A percentile compares a stretch with the other conserved stretches of the same genome.
These are phyloP conservation scores for Lecanicillium sp. DNA, from an alignment of 2,329 filamentous ascomycete species.

Conservation along the genomic window DNA sequence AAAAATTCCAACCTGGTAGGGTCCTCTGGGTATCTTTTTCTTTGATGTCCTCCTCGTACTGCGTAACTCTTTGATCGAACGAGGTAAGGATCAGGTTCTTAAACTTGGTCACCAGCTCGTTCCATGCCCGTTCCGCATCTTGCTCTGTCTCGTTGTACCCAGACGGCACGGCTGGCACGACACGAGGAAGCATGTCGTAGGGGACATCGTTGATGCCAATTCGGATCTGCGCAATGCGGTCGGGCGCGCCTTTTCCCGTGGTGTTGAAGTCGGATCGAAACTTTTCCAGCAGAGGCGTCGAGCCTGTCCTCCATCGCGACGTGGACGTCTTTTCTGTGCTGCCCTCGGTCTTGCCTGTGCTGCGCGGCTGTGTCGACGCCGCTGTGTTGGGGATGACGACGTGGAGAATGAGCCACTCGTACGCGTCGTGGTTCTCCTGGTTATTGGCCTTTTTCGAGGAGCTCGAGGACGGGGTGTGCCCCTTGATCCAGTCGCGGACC, in stretches of 20 bases:
- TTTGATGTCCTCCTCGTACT: constrained; percentile 96
- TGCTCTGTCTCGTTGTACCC: constrained; percentile 65
- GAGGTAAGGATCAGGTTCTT: constrained; percentile 82
- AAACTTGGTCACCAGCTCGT: constrained; percentile 77
- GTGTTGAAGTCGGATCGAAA: constrained; percentile 85
- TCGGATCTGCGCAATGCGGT: constrained; percentile 80
- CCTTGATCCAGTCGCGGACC: constrained; percentile 86
- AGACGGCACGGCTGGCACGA: constrained; percentile 56
- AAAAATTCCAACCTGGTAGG: constrained; percentile 97
- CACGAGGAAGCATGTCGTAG: constrained; percentile 56
- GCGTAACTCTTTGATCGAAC: constrained; percentile 82
- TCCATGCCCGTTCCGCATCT: constrained; percentile 77
- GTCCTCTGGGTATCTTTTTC: constrained; percentile 84
- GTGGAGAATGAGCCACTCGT: constrained; percentile 91
- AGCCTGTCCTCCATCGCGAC: constrained; percentile 72
- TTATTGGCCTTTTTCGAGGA: constrained; percentile 52
- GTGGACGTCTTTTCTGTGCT: constrained; percentile 60
- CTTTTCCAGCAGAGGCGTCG: constrained; percentile 82
- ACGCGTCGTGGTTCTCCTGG: constrained; percentile 92
- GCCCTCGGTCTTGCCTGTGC: constrained; percentile 48
- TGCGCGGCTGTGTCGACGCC: constrained; percentile 71
- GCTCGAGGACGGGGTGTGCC: constrained; percentile 55
- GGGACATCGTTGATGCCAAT: constrained; percentile 66
- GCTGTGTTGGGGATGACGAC: constrained; percentile 83
- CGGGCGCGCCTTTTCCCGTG: constrained; percentile 59